A percentile compares a stretch with the other conserved stretches of the same genome.
Evolutionary conservation across 2,329 filamentous ascomycete genomes (phyloP).

Genomic region (Xylaria sp.): DNA sequence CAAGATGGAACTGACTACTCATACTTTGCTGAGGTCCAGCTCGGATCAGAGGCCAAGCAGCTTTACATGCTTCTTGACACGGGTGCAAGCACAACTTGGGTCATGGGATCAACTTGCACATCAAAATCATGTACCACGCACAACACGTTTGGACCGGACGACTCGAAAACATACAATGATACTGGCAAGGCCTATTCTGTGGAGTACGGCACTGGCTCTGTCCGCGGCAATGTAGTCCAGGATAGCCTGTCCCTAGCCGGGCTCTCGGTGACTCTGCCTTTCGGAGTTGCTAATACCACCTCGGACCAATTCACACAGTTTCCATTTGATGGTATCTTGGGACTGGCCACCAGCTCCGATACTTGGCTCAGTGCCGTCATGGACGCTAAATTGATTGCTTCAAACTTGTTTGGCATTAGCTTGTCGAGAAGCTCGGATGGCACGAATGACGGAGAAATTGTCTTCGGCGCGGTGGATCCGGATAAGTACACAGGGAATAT

Average conservation of each 20-base stretch:
- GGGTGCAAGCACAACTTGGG: constrained; percentile 80
- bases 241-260: constrained; percentile 76
- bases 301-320: constrained; percentile 80
- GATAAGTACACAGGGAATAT: constrained; percentile 75
- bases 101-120: constrained; percentile 77
- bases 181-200: constrained; percentile 69
- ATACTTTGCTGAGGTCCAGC: constrained; percentile 67
- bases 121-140: constrained; percentile 75
- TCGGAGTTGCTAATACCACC: constrained; percentile 77
- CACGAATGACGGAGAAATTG: constrained; percentile 77
- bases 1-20: constrained; percentile 74
- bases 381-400: constrained; percentile 62
- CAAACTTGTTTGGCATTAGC: constrained; percentile 77
- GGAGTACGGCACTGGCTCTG: constrained; percentile 79
- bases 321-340: constrained; percentile 88
- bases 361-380: constrained; percentile 74
- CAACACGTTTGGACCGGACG: constrained; percentile 71
- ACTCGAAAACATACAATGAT: constrained; percentile 71
- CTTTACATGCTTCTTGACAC: constrained; percentile 74
- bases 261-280: constrained; percentile 70
- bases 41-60: constrained; percentile 65
- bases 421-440: constrained; percentile 74
- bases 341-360: constrained; percentile 74
- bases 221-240: constrained; percentile 71
- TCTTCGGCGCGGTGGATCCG: constrained; percentile 76